Percentiles rank a stretch among this genome's conserved stretches.
Conservation (phyloP, 352 stramenopile species). For the Pythium phragmiticola region DNA sequence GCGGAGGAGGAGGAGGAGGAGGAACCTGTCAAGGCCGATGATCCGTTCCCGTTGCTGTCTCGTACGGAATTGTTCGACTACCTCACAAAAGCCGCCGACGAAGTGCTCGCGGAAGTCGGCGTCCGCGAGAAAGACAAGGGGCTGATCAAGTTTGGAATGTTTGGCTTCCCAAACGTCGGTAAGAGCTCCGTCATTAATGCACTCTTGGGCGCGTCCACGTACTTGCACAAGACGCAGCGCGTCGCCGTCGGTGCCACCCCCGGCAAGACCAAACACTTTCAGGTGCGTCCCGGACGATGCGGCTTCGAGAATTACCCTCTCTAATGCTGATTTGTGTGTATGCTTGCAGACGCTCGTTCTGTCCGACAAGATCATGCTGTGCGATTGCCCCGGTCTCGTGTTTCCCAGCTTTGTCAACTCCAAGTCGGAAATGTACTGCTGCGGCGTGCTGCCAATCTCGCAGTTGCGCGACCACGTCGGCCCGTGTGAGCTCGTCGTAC, state of each 20-base stretch:
- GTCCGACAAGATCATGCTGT: constrained; percentile 97
- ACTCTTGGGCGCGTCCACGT: constrained; percentile 94
- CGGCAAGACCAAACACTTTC: constrained; percentile 99
- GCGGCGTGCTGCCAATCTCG: constrained; percentile 97
- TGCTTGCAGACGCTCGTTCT: constrained; percentile 91
- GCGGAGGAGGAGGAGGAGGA: constrained; percentile 16
- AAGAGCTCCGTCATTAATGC: constrained; percentile 99
- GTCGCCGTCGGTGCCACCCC: constrained; percentile 97
- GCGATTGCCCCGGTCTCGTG: constrained; percentile 99
- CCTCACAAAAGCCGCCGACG: constrained; percentile 50
- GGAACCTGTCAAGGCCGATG: constrained; percentile 20
- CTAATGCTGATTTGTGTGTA: background rate
- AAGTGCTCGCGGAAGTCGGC: constrained; percentile 57
- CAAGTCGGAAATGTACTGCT: constrained; percentile 99
- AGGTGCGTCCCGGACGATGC: constrained; percentile 42
- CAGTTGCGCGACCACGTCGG: constrained; percentile 96
- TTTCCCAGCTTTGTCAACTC: constrained; percentile 99
- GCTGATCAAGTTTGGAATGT: constrained; percentile 95
- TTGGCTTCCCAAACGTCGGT: constrained; percentile 99
- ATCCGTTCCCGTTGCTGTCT: constrained; percentile 63
- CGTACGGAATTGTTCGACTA: constrained; percentile 78
- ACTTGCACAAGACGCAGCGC: constrained; percentile 93
- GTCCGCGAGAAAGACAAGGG: constrained; percentile 80
- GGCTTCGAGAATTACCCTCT: background rate
- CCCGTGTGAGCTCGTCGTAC: constrained; percentile 94